Base-by-base conservation (phyloP, 2,329 filamentous ascomycete genomes). In the Monosporascus sp. region DNA sequence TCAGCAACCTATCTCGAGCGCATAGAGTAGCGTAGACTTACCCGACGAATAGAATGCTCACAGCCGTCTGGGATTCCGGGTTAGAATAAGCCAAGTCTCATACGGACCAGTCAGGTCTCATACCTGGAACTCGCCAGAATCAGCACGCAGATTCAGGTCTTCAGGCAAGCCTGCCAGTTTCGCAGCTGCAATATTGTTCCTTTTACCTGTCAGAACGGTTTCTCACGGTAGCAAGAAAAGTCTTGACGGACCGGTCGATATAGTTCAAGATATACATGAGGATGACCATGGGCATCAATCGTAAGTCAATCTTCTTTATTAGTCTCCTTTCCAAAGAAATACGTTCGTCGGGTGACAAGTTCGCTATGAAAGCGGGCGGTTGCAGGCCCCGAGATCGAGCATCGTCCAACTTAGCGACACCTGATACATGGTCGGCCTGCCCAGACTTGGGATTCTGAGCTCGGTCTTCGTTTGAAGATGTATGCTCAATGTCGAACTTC, bases 201-300 rank as follows among this genome's bases (percentile, higher is more conserved):
- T 72, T 14, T 60, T 61, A 27, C 60, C 59, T 64, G 36, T 47
- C 25, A 45, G 8, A 24, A 24, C 7, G 9, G 42, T 17, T 11
- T 15, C 25, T 18, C 3, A 60, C 22, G 15, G 7, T 14, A 22
- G 37, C 9, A 20, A 18, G 47, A 38, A 34, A 37, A 49, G 15
- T 20, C 20, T 41, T 24, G 14, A 44, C 58, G 51, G 51, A 66
- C 67, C 62, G 62, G 42, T 84, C 81, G 17, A 87, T 70, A 62
- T 86, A 87, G 61, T 87, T 88, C 72, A 88, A 72, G 58, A 87
- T 84, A 59, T 86, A 89, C 76, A 89, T 87, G 47, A 88, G 60
- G 50, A 88, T 80, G 42, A 88, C 74, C 70, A 84, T 84, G 0
- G 86, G 86, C 60, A 90, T 72, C 31, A 89, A 66, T 49, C 84